A percentile compares a stretch with the other conserved stretches of the same genome.
Conservation (phyloP, 2,329 filamentous ascomycete genomes). For the Cladosporium phlei region DNA sequence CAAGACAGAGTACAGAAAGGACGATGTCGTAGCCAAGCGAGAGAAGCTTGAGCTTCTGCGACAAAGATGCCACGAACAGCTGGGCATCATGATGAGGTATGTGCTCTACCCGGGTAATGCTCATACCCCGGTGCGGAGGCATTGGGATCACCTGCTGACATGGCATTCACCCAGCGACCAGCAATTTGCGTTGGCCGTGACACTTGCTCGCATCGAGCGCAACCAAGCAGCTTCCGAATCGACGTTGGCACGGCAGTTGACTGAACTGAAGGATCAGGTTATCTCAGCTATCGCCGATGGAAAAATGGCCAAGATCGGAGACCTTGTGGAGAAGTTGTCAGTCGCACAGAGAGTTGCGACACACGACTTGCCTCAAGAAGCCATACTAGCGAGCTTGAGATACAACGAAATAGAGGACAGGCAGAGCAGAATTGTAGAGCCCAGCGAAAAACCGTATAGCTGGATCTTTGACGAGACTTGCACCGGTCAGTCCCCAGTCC, state of each 20-base stretch:
- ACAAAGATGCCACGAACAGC: background rate
- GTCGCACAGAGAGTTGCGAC: background rate
- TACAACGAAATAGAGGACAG: background rate
- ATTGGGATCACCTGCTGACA: background rate
- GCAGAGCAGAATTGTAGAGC: background rate
- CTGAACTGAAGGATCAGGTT: background rate
- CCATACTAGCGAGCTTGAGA: background rate
- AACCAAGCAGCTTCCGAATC: background rate
- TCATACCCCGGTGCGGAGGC: background rate
- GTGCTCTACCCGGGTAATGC: background rate
- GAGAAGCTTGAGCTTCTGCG: background rate
- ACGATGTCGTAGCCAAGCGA: background rate
- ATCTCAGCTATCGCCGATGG: background rate
- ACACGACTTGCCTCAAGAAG: background rate
- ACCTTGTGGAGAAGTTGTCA: background rate
- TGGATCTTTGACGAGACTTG: background rate
- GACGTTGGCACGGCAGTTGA: background rate
- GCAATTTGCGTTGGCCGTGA: background rate
- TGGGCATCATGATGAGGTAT: background rate
- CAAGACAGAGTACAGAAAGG: background rate
- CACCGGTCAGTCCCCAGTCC: background rate
- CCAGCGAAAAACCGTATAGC: background rate
- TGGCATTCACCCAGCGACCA: background rate
- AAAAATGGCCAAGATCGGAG: background rate
- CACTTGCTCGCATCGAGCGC: background rate